These are phyloP conservation scores for Tuber brumale DNA, from an alignment of 495 filamentous ascomycete genomes.

Conservation along the genomic window DNA sequence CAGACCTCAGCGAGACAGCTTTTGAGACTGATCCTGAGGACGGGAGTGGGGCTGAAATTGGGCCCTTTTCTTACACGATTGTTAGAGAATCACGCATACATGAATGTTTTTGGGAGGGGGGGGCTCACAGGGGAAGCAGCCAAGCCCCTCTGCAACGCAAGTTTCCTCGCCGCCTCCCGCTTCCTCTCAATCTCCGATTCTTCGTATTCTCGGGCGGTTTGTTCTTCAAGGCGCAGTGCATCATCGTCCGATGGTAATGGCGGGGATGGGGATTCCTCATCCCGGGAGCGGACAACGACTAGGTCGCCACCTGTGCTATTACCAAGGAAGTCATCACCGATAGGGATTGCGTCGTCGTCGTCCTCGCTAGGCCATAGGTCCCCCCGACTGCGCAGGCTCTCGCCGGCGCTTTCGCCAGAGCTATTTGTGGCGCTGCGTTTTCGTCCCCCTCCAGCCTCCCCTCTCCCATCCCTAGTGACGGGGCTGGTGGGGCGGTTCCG, in stretches of 20 bases:
- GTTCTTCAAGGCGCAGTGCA: slow-evolving; percentile 73
- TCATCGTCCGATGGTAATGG: slow-evolving; percentile 52
- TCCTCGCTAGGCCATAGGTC: slow-evolving; percentile 90
- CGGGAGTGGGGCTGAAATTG: neutral
- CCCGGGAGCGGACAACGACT: slow-evolving; percentile 60
- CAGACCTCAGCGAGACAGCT: neutral
- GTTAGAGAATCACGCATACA: neutral
- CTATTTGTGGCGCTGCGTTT: slow-evolving; percentile 71
- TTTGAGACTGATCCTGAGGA: neutral
- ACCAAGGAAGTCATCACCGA: slow-evolving; percentile 85
- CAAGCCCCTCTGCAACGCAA: slow-evolving; percentile 67
- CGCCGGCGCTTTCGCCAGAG: slow-evolving; percentile 64
- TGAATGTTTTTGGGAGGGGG: neutral
- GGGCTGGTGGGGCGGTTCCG: slow-evolving; percentile 28
- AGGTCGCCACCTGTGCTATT: slow-evolving; percentile 59
- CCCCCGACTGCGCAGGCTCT: slow-evolving; percentile 83
- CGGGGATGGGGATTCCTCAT: slow-evolving; percentile 54
- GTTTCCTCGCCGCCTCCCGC: slow-evolving; percentile 61
- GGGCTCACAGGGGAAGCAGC: neutral
- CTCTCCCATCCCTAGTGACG: slow-evolving; percentile 28
- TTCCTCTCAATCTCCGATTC: slow-evolving; percentile 62
- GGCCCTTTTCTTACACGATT: neutral
- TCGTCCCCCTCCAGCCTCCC: slow-evolving; percentile 46
- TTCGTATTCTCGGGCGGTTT: slow-evolving; percentile 59
- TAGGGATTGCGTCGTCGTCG: slow-evolving; percentile 84